Evolutionary conservation across 805 yeast species (phyloP).

Genomic region (Isabelozyma rhagii): DNA sequence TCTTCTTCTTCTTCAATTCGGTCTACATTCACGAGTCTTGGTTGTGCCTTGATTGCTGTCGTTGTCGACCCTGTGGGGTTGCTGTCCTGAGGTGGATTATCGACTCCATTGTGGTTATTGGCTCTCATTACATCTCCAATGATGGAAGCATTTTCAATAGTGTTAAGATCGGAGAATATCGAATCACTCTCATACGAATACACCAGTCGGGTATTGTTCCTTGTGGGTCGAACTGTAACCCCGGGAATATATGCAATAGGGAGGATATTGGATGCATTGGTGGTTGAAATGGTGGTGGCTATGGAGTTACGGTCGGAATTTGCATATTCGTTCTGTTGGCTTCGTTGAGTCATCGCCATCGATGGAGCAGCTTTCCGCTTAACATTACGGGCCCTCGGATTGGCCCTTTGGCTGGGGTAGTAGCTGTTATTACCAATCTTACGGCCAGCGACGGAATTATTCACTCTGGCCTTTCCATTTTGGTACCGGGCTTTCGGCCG

Average conservation of each 20-base stretch:
- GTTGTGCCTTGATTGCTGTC: constrained; percentile 76
- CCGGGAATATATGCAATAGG: constrained; percentile 96
- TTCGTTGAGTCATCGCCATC: neutral
- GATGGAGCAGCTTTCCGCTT: neutral
- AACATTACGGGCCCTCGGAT: neutral
- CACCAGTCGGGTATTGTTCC: constrained; percentile 42
- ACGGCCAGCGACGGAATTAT: neutral
- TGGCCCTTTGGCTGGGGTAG: constrained; percentile 9
- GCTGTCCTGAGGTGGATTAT: constrained; percentile 13
- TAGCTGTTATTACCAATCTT: constrained; percentile 5
- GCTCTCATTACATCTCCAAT: constrained; percentile 35
- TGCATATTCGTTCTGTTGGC: constrained; percentile 7
- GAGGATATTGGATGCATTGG: constrained; percentile 81
- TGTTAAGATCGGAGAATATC: constrained; percentile 41
- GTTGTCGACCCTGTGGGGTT: constrained; percentile 37
- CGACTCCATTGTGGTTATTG: constrained; percentile 8
- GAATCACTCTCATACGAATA: constrained; percentile 42
- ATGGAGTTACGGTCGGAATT: constrained; percentile 28
- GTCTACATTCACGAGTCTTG: constrained; percentile 60
- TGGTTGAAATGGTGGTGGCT: constrained; percentile 63
- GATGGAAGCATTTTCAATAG: constrained; percentile 46
- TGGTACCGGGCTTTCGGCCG: constrained; percentile 28
- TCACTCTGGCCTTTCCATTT: neutral
- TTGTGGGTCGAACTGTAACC: constrained; percentile 62
- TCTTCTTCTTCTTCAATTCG: constrained; percentile 44